Evolutionary conservation across 2,329 filamentous ascomycete species (phyloP), one percentile per base, ranked within the genome.

Genomic region (Sclerotinia spermophila): DNA sequence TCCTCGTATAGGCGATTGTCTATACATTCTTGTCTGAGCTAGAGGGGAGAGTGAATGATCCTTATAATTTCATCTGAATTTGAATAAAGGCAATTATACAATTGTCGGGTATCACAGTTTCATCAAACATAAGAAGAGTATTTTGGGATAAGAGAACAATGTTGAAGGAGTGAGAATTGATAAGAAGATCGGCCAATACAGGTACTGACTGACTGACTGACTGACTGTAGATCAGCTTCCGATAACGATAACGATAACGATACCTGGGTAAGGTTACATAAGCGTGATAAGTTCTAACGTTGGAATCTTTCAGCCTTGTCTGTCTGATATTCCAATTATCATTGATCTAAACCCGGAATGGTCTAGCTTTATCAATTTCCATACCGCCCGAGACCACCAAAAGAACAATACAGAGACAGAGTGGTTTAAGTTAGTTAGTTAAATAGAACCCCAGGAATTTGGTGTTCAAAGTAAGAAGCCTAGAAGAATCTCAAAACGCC

Each of bases 401-500:
- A n/a, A n/a, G n/a, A n/a, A n/a, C n/a, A n/a, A n/a, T n/a, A n/a
- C n/a, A n/a, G n/a, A n/a, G n/a, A n/a, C n/a, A n/a, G n/a, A n/a
- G n/a, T n/a, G n/a, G n/a, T n/a, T n/a, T n/a, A n/a, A n/a, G n/a
- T n/a, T n/a, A n/a, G n/a, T n/a, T n/a, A n/a, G n/a, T n/a, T n/a
- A n/a, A n/a, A n/a, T n/a, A n/a, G n/a, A n/a, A n/a, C 44, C 33
- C 59, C 59, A 30, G 59, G 27, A 21, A 19, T 48, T 38, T 38
- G 27, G 21, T 27, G 42, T 38, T 13, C 35, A n/a, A n/a, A 35
- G 44, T 48, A 7, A 48, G 42, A 7, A 48, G 42, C 30, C 60
- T 58, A 58, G 48, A 42, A 67, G 35, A 33, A 66, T 61, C 59
- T 61, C 59, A 11, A 61, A 61, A 61, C 59, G 44, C 17, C 40